Base-by-base conservation (phyloP, 192 early-diverging fungal species). In the Piromyces sp. region DNA sequence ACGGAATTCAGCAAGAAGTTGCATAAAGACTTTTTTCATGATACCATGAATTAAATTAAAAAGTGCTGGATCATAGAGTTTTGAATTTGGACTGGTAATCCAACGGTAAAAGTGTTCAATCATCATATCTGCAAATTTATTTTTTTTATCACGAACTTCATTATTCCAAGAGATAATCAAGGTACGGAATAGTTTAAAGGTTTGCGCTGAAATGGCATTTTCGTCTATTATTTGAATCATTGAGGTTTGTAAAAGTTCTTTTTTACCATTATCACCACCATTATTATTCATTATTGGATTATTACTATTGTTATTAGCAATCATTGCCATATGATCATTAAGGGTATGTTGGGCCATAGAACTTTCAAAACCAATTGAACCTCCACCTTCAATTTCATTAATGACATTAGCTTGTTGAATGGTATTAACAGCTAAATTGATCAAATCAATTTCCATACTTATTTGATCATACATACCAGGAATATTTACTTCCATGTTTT, bases 11-110 rank as follows among this genome's bases (percentile, higher is more conserved):
- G 91, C 92, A 26, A 94, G 86, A 79, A 99, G 86, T 84, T 95
- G 93, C 89, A 94, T 82, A 82, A 96, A 95, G 30, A 94, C 93
- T 82, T 95, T 94, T 82, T 92, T 93, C 96, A 99, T 99, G 83
- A 97, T 86, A 33, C 91, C 88, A 81, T 95, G 92, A 22, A 99
- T 90, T 78, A 96, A 85, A 13, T 86, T 86, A 30, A 92, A 93
- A 68, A 98, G 83, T 36, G 92, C 91, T 1, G 94, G 95, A 85
- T 99, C 97, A 82, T 93, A 96, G 80, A 99, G 86, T 36, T 87
- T 87, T 6, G 96, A 91, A 80, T 81, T 87, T 9, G 92, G 88
- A n/a, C 85, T 83, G 5, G 94, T 95, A 78, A 99, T 86, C 96
- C 97, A 97, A 28, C 95, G 91, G 84, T 94, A 93, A 30, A 96